phyloP scores from a whole-genome alignment of 2,329 filamentous ascomycete genomes.

The Epichloe coenophiala region DNA sequence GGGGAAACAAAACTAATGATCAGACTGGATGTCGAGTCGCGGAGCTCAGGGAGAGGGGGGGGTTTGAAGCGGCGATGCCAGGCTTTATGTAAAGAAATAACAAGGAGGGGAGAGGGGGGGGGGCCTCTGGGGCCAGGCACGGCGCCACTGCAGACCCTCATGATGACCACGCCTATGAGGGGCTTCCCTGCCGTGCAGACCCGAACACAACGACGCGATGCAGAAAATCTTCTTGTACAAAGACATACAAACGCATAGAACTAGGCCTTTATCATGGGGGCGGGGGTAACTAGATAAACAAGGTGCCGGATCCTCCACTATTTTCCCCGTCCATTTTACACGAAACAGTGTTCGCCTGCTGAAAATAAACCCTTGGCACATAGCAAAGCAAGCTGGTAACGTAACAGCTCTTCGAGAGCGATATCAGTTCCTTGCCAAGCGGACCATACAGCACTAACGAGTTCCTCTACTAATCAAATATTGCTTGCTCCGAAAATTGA shows the following conservation, averaged over 20 bases:
- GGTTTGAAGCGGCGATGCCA: background rate
- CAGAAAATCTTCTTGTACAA: background rate
- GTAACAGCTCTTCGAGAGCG: background rate
- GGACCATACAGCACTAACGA: background rate
- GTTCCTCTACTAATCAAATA: background rate
- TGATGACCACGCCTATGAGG: background rate
- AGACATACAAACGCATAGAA: background rate
- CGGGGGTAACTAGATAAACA: background rate
- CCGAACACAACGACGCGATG: too few relatives aligned
- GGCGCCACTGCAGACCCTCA: slow-evolving; percentile 5
- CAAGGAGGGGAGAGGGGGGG: background rate
- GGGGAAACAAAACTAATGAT: background rate
- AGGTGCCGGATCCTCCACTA: background rate
- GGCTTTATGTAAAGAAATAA: background rate
- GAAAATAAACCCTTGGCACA: background rate
- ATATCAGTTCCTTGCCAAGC: background rate
- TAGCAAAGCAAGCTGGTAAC: background rate
- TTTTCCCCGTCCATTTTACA: background rate
- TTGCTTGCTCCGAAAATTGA: background rate
- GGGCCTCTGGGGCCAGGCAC: slow-evolving; percentile 2
- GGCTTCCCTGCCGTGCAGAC: background rate
- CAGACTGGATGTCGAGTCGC: background rate
- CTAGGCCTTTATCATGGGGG: background rate
- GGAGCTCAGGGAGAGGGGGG: background rate
- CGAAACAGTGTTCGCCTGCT: background rate